Conservation (phyloP, 1,284 basidiomycete genomes). For the Takashimella koratensis region DNA sequence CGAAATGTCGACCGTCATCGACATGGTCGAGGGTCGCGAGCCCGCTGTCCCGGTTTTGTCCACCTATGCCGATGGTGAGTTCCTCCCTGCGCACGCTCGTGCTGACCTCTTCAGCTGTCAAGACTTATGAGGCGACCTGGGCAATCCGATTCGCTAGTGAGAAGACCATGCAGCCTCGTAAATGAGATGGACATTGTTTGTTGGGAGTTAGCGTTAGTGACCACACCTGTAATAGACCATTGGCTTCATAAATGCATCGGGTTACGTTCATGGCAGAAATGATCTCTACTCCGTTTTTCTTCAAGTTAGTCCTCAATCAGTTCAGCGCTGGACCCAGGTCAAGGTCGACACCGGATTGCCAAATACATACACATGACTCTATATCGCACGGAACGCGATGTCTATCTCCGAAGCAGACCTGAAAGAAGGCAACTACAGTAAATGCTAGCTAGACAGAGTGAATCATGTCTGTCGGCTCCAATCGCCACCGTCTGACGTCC, state of each 20-base stretch:
- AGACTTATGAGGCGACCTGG: slow-evolving; percentile 61
- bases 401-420: too few relatives aligned
- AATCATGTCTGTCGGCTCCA: not conserved
- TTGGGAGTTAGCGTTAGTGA: too few relatives aligned
- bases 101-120: slow-evolving; percentile 52
- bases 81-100: not conserved
- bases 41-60: slow-evolving; percentile 25
- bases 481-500: not conserved
- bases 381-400: too few relatives aligned
- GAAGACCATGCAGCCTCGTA: slow-evolving; percentile 5
- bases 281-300: too few relatives aligned
- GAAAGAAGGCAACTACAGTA: too few relatives aligned
- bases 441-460: not conserved
- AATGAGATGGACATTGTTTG: not conserved
- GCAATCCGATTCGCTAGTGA: slow-evolving; percentile 18
- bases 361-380: too few relatives aligned
- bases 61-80: slow-evolving; percentile 56
- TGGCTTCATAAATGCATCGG: too few relatives aligned
- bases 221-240: too few relatives aligned
- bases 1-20: slow-evolving; percentile 74
- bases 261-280: too few relatives aligned
- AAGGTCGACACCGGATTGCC: too few relatives aligned
- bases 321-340: too few relatives aligned
- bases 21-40: slow-evolving; percentile 49
- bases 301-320: too few relatives aligned